Evolutionary conservation across 345 rosid species (phyloP).

Genomic region (Eutrema japonicum): DNA sequence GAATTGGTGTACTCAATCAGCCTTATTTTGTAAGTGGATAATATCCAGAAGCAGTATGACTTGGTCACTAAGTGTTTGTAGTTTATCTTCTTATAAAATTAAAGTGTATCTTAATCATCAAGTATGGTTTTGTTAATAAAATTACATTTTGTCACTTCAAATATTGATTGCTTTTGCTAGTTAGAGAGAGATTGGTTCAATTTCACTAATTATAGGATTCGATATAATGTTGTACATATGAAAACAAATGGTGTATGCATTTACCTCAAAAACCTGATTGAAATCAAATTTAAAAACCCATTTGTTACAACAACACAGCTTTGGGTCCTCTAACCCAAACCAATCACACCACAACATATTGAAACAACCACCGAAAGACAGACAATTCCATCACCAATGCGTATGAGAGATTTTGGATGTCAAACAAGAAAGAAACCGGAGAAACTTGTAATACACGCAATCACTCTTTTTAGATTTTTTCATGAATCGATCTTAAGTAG

Average conservation of each 20-base stretch:
- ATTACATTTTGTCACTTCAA: not conserved
- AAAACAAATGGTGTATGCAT: not conserved
- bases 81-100: not conserved
- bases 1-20: constrained; percentile 1
- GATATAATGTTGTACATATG: not conserved
- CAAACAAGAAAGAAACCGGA: constrained; percentile 5
- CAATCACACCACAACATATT: constrained; percentile 3
- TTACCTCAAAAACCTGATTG: constrained; percentile 3
- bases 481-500: constrained; percentile 69
- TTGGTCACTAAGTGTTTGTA: constrained; percentile 17
- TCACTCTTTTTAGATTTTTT: not conserved
- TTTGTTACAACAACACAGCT: constrained; percentile 22
- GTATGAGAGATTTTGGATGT: not conserved
- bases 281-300: not conserved
- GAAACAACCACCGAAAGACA: not conserved
- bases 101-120: constrained; percentile 23
- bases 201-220: not conserved
- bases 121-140: not conserved
- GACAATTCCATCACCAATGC: not conserved
- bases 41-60: constrained; percentile 5
- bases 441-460: constrained; percentile 16
- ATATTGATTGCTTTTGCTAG: not conserved
- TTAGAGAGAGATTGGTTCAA: not conserved
- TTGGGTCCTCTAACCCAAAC: constrained; percentile 3
- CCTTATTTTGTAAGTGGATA: not conserved